Evolutionary conservation across 164 flowering plant genomes (phyloP), one percentile per base, ranked within the genome.

Genomic region (Annona cherimola): DNA sequence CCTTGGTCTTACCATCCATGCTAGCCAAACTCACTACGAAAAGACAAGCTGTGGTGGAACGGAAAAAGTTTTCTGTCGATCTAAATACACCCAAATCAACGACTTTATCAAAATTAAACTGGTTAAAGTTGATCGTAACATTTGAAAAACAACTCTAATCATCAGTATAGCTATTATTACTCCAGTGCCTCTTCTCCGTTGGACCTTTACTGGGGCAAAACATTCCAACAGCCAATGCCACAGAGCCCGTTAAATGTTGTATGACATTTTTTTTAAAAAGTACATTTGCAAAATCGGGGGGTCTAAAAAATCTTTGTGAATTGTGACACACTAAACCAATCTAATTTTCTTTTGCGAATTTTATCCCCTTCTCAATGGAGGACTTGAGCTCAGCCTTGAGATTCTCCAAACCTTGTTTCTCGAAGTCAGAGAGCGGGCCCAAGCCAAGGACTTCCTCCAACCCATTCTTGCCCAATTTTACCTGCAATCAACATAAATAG

Each of bases 361-460:
- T 80, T 77, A 96, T 81, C 64, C 99, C 98, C 87, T 96, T 96
- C 86, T 93, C 92, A 57, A 96, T 93, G 0, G 98, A 93, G 68
- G 93, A 39, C 71, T 79, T 81, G 46, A 96, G 91, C 79, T 96
- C 99, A 0, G 89, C 79, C 78, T 84, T 88, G 39, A 96, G 86
- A 55, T 50, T 81, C 77, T 90, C 97, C 66, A 96, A 74, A 9
- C 94, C 90, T 73, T 93, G 79, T 79, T 89, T 80, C 81, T 96
- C 99, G n/a, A n/a, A 93, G 76, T 87, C 98, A 4, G 92, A 83
- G 2, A 96, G 80, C 6, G 85, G 57, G 16, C 97, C 97, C 82
- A 96, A 77, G 1, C 89, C 97, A 62, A 87, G 67, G 43, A 96
- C 85, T 80, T 91, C 98, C 73, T 96, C 98, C 59, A 93, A 91